Percentiles rank a stretch among this genome's conserved stretches.
Evolutionary conservation across 2,329 filamentous ascomycete species (phyloP).

Genomic region (Fusarium pseudocircinatum): DNA sequence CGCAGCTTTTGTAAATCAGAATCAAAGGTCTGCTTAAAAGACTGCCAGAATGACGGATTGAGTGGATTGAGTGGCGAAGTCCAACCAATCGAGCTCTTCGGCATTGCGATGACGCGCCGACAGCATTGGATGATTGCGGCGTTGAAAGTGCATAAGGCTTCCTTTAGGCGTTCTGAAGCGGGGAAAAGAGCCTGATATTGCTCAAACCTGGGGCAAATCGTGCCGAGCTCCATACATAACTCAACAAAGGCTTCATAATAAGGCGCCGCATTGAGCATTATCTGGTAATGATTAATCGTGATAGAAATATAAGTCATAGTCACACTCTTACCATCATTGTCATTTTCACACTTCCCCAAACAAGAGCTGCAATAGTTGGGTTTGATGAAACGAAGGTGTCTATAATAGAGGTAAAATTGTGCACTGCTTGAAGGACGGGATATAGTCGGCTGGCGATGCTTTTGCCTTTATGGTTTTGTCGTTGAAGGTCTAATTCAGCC

Average conservation of each 20-base stretch:
- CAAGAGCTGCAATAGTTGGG: constrained; percentile 50
- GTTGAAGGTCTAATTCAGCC: constrained; percentile 43
- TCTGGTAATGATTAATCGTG: constrained; percentile 22
- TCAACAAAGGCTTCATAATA: constrained; percentile 53
- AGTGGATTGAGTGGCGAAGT: background rate
- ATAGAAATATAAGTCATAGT: rapidly evolving
- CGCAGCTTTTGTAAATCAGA: constrained; percentile 36
- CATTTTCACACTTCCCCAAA: constrained; percentile 57
- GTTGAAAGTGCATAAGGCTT: constrained; percentile 49
- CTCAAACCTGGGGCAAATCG: constrained; percentile 48
- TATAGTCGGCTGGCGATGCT: constrained; percentile 45
- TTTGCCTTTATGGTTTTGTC: constrained; percentile 33
- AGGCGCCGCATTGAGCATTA: constrained; percentile 47
- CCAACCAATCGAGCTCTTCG: constrained; percentile 7
- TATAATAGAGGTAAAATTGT: constrained; percentile 49
- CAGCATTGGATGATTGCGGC: constrained; percentile 50
- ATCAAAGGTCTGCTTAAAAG: constrained; percentile 46
- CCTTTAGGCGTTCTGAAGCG: constrained; percentile 46
- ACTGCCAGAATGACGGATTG: constrained; percentile 7
- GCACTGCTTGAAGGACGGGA: constrained; percentile 49
- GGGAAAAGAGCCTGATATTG: constrained; percentile 51
- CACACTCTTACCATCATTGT: background rate
- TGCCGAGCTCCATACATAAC: constrained; percentile 49
- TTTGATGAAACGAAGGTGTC: constrained; percentile 51
- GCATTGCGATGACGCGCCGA: constrained; percentile 30